Base-by-base conservation (phyloP, 257 asterid genomes). In the Coffea canephora region DNA sequence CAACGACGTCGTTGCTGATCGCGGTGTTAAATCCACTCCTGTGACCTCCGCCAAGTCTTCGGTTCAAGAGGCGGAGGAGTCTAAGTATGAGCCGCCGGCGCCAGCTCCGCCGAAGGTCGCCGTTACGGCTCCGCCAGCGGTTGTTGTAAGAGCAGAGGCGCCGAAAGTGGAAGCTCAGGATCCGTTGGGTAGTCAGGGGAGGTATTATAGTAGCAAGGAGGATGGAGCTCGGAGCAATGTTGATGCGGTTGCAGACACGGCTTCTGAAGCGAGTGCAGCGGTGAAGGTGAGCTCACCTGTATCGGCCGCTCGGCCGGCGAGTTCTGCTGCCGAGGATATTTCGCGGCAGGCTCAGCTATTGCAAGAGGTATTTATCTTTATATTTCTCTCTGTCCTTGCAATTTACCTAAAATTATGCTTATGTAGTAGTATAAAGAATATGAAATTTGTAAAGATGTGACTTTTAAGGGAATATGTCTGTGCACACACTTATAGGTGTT, bases 291-390 rank as follows among this genome's bases (percentile, higher is more conserved):
- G 88, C 91, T 74, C 96, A 86, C 83, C 87, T 92, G 82, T 5
- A 25, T 78, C 80, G 0, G 68, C 84, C 1, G 68, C 83, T 36
- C 81, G 90, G 19, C 86, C 85, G 39, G 82, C 88, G 34, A 79
- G 41, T 75, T 65, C 82, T 52, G 80, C 66, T 31, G 87, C 85
- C 13, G 91, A 87, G 82, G 96, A 91, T 82, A 49, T 90, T 73
- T 87, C 95, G 34, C 85, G 92, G 82, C 88, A 91, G 79, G 89
- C 94, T 77, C 97, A 87, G 83, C 87, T 95, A 83, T 80, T 85
- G 39, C 94, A 88, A 83, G 95, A 93, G 97, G 97, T 95, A 16
- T 71, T 45, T 66, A 46, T 95, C 23, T 71, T 45, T 66, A 46
- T 52, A 16, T 61, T 21, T 65, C 16, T 16, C 52, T n/a, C 68